Evolutionary conservation across 2,329 filamentous ascomycete genomes (phyloP).

Genomic region (Paecilomyces fulvus): DNA sequence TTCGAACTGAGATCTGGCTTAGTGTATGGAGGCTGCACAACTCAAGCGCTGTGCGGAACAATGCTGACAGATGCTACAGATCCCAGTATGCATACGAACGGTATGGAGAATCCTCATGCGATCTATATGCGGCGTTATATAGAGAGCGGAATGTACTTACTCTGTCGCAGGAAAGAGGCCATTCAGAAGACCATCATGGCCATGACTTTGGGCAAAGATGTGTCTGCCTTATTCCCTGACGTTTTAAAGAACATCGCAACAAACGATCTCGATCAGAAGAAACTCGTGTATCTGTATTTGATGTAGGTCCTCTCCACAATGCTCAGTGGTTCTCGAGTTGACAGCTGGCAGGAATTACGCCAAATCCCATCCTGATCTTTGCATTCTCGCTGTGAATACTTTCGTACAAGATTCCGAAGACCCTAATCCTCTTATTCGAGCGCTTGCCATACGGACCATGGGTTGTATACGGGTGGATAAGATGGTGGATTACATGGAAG

Average conservation of each 20-base stretch:
- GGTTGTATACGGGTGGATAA: slow-evolving; percentile 97
- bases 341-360: slow-evolving; percentile 77
- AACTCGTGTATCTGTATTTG: slow-evolving; percentile 94
- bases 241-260: slow-evolving; percentile 99
- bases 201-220: slow-evolving; percentile 98
- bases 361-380: slow-evolving; percentile 96
- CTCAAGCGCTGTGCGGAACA: slow-evolving; percentile 4
- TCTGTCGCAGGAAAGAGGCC: slow-evolving; percentile 66
- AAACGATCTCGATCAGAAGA: slow-evolving; percentile 92
- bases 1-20: slow-evolving; percentile 93
- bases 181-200: slow-evolving; percentile 99
- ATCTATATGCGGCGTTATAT: background rate
- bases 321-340: background rate
- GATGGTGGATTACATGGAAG: slow-evolving; percentile 99
- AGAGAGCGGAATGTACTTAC: slow-evolving; percentile 19
- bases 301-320: slow-evolving; percentile 58
- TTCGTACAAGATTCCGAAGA: slow-evolving; percentile 99
- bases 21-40: slow-evolving; percentile 43
- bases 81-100: slow-evolving; percentile 98
- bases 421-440: slow-evolving; percentile 89
- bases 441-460: slow-evolving; percentile 95
- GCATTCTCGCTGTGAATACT: slow-evolving; percentile 96
- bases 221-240: slow-evolving; percentile 92
- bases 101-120: slow-evolving; percentile 28
- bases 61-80: slow-evolving; percentile 39